phyloP scores from a whole-genome alignment of 2,329 filamentous ascomycete genomes.

The Phaeosphaeria sp. region DNA sequence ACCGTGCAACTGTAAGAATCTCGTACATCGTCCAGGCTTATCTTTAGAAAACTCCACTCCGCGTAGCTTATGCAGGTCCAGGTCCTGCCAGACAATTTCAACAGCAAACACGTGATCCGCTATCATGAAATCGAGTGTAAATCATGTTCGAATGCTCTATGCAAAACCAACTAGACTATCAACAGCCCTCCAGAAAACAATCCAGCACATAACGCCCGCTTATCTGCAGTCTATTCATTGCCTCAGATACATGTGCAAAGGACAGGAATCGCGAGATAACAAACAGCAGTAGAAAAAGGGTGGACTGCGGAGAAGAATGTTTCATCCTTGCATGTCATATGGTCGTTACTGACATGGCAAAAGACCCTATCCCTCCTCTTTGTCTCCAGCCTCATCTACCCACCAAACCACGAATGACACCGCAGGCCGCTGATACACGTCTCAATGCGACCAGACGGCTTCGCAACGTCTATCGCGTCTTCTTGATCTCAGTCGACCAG shows the following conservation, averaged over 20 bases:
- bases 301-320: neutral
- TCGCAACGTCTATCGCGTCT: conserved; percentile 52
- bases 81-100: no score
- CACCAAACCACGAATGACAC: conserved; percentile 3
- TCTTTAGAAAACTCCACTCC: no score
- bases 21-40: no score
- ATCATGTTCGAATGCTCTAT: neutral
- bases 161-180: neutral
- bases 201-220: neutral
- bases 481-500: conserved; percentile 84
- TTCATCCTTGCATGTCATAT: neutral
- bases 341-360: conserved; percentile 1
- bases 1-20: neutral
- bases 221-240: neutral
- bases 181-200: neutral
- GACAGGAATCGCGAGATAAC: neutral
- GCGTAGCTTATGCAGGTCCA: no score
- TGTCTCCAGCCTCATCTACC: neutral
- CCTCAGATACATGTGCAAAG: neutral
- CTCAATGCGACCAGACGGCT: neutral
- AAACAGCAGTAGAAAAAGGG: neutral
- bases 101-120: neutral
- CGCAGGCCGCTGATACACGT: no score
- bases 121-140: neutral
- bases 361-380: neutral